Conservation (phyloP, 148 eudicot genomes). For the Euryodendron excelsum region DNA sequence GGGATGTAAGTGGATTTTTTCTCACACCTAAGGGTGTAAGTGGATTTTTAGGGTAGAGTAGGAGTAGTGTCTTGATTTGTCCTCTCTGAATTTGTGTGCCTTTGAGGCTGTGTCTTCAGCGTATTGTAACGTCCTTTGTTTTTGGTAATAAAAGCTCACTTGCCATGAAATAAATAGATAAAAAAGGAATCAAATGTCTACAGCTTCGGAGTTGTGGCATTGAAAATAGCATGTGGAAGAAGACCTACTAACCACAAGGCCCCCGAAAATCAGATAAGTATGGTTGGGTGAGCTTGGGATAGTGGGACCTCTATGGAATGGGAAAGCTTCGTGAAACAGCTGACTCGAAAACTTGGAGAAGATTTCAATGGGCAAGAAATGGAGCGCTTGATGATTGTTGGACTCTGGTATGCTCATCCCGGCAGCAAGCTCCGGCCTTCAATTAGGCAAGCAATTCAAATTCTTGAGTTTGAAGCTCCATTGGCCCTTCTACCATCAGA, state of each 20-base stretch:
- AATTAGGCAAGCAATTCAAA: conserved; percentile 13
- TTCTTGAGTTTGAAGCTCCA: conserved; percentile 18
- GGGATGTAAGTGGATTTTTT: too few relatives aligned
- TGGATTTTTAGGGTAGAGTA: too few relatives aligned
- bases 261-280: background rate
- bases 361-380: conserved; percentile 18
- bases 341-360: background rate
- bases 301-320: conserved; percentile 12
- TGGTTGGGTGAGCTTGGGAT: conserved; percentile 23
- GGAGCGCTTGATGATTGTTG: conserved; percentile 18
- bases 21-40: too few relatives aligned
- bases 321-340: conserved; percentile 14
- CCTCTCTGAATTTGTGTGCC: too few relatives aligned
- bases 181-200: conserved; percentile 15
- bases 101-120: too few relatives aligned
- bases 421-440: conserved; percentile 11
- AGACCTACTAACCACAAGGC: background rate
- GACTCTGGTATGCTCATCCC: conserved; percentile 28
- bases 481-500: conserved; percentile 1
- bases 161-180: too few relatives aligned
- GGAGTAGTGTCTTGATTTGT: too few relatives aligned
- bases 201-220: conserved; percentile 15
- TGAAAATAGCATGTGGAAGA: conserved; percentile 25
- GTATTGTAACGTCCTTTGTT: too few relatives aligned
- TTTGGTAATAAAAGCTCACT: too few relatives aligned